These are phyloP conservation scores for Fallopia convolvulus DNA, from an alignment of 148 eudicot species.

Conservation along the genomic window DNA sequence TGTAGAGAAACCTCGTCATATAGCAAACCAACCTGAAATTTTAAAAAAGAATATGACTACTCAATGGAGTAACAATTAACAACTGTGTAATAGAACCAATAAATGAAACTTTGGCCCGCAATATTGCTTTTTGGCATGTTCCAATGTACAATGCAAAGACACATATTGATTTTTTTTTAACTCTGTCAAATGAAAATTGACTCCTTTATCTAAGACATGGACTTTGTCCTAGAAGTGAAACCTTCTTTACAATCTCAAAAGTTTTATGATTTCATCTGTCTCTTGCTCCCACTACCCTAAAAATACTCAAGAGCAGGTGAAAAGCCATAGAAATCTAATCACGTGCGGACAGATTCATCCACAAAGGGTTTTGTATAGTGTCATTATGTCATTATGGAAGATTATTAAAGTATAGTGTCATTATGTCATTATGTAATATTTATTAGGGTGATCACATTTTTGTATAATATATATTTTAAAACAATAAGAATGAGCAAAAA, in stretches of 20 bases:
- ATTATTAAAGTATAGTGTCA: not conserved
- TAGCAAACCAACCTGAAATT: slow-evolving; percentile 81
- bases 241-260: not conserved
- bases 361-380: not conserved
- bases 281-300: not conserved
- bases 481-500: not conserved
- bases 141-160: not conserved
- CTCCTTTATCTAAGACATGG: not conserved
- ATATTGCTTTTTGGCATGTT: not conserved
- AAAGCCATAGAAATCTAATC: not conserved
- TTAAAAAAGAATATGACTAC: not conserved
- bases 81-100: not conserved
- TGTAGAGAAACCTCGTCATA: slow-evolving; percentile 88
- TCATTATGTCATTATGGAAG: not conserved
- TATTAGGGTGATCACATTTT: not conserved
- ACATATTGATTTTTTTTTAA: not conserved
- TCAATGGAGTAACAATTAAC: not conserved
- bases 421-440: not conserved
- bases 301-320: not conserved
- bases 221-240: not conserved
- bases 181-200: not conserved
- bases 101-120: not conserved
- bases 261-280: not conserved
- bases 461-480: not conserved
- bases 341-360: not conserved